phyloP scores from a whole-genome alignment of 148 eudicot genomes.

The Vaccinium darrowii region DNA sequence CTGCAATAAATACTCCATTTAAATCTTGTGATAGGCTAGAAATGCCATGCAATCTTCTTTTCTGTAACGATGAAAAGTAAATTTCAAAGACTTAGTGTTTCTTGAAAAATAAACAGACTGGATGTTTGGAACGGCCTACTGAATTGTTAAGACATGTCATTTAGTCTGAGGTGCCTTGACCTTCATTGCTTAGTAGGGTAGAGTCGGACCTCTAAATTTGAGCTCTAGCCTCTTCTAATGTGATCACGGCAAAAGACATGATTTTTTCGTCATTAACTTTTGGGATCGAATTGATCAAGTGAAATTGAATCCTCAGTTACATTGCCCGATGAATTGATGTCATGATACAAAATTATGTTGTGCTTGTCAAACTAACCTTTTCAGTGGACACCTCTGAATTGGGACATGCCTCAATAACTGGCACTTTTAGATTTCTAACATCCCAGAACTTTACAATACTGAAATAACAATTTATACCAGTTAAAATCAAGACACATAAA shows the following conservation, averaged over 20 bases:
- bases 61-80: slow-evolving; percentile 34
- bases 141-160: neutral
- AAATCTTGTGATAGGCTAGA: slow-evolving; percentile 90
- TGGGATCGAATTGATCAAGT: neutral
- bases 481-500: neutral
- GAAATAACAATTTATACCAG: slow-evolving; percentile 20
- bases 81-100: neutral
- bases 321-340: neutral
- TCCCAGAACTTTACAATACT: slow-evolving; percentile 93
- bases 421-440: slow-evolving; percentile 62
- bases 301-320: neutral
- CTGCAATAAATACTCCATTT: slow-evolving; percentile 73
- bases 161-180: neutral
- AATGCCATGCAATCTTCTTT: slow-evolving; percentile 73
- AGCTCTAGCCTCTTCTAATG: neutral
- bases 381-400: slow-evolving; percentile 34
- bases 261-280: neutral
- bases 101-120: neutral
- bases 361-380: slow-evolving; percentile 37
- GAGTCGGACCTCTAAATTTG: neutral
- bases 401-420: slow-evolving; percentile 59
- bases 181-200: neutral
- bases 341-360: neutral
- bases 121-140: neutral
- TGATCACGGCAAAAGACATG: neutral